Conservation (phyloP, 768 basidiomycete genomes). For the Lyophyllum decastes region DNA sequence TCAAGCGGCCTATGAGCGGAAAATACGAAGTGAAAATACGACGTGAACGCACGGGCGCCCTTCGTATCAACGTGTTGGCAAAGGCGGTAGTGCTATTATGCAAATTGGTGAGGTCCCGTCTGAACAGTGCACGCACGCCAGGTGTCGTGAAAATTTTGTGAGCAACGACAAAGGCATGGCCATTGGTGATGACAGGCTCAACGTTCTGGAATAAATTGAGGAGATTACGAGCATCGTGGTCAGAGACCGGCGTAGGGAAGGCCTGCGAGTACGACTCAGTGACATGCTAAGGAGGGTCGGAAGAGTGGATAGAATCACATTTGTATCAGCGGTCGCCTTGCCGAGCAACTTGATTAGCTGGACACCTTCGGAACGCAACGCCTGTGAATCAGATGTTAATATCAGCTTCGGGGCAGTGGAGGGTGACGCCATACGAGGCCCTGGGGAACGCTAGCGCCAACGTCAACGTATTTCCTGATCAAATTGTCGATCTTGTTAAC, state of each 20-base stretch:
- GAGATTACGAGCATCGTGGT: background rate
- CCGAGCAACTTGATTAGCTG: background rate
- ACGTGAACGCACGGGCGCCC: background rate
- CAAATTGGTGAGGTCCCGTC: background rate
- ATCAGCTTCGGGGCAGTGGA: background rate
- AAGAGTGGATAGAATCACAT: background rate
- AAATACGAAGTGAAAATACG: background rate
- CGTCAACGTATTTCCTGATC: background rate
- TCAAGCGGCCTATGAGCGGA: background rate
- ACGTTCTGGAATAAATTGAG: background rate
- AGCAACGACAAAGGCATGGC: background rate
- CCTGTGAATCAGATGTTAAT: background rate
- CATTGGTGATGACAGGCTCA: background rate
- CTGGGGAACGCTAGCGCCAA: too few species aligned
- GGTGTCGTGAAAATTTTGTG: background rate
- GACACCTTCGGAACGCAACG: background rate
- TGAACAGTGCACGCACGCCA: background rate
- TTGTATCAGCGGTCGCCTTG: background rate
- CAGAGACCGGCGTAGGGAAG: background rate
- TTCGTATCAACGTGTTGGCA: background rate
- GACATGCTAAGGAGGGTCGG: too few species aligned
- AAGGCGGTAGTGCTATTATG: background rate
- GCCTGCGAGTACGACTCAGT: too few species aligned
- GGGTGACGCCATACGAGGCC: too few species aligned
- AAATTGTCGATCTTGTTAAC: background rate